A percentile compares a stretch with the other conserved stretches of the same genome.
phyloP scores from a whole-genome alignment of 345 rosid species.

The Populus alba region DNA sequence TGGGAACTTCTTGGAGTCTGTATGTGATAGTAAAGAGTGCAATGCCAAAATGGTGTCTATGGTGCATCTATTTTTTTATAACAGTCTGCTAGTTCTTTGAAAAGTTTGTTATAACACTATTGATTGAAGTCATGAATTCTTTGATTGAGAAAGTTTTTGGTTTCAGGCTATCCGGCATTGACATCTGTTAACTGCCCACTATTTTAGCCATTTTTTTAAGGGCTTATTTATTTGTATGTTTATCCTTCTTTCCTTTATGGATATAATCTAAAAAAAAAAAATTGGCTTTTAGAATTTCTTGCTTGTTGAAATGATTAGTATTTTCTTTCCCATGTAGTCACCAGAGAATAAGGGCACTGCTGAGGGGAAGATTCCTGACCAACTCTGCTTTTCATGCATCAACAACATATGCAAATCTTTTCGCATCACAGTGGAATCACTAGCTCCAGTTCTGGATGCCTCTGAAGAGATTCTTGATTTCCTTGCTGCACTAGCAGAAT shows the following conservation, averaged over 20 bases:
- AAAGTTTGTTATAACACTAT: background rate
- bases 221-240: background rate
- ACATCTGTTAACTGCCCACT: background rate
- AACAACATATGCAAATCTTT: constrained; percentile 44
- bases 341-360: constrained; percentile 34
- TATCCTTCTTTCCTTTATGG: background rate
- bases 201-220: background rate
- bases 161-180: background rate
- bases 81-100: background rate
- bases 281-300: background rate
- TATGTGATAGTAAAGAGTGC: background rate
- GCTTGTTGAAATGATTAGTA: constrained; percentile 7
- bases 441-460: constrained; percentile 48
- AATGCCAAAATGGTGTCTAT: background rate
- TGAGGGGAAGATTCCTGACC: constrained; percentile 45
- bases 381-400: constrained; percentile 50
- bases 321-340: constrained; percentile 36
- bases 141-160: background rate
- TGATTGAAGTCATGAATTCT: background rate
- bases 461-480: constrained; percentile 50
- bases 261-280: background rate
- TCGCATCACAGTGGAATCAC: constrained; percentile 37
- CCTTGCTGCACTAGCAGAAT: constrained; percentile 65
- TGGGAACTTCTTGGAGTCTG: background rate
- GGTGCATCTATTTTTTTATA: background rate